These are phyloP conservation scores for Pyronema omphalodes DNA, from an alignment of 495 filamentous ascomycete species.

Conservation along the genomic window DNA sequence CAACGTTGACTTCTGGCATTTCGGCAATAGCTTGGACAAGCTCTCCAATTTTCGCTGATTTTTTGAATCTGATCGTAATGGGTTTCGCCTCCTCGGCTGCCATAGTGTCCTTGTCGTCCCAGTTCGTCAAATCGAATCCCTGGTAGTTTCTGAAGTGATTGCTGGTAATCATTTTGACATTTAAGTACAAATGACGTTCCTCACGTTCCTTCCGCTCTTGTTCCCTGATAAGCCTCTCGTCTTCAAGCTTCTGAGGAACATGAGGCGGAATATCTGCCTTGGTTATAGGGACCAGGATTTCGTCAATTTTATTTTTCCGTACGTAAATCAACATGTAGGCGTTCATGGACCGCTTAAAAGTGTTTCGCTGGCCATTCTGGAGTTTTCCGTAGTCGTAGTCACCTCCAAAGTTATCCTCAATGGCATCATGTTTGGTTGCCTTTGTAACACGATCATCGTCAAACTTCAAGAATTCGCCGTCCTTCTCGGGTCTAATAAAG, in stretches of 20 bases:
- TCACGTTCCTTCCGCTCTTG: slow-evolving; percentile 67
- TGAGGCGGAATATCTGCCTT: slow-evolving; percentile 64
- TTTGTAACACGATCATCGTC: slow-evolving; percentile 93
- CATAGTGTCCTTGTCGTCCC: slow-evolving; percentile 33
- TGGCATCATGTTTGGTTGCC: slow-evolving; percentile 73
- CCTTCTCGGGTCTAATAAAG: slow-evolving; percentile 80
- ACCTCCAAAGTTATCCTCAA: slow-evolving; percentile 94
- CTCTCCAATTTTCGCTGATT: slow-evolving; percentile 53
- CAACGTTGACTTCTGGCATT: slow-evolving; percentile 40
- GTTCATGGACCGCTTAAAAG: slow-evolving; percentile 51
- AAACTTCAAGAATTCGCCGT: slow-evolving; percentile 89
- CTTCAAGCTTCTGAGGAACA: slow-evolving; percentile 55
- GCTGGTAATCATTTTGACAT: slow-evolving; percentile 60
- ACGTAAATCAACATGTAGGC: slow-evolving; percentile 99
- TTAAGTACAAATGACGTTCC: slow-evolving; percentile 82
- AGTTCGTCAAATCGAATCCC: slow-evolving; percentile 66
- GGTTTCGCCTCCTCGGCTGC: slow-evolving; percentile 40
- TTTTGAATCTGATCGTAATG: slow-evolving; percentile 48
- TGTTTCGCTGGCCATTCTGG: slow-evolving; percentile 43
- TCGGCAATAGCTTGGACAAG: slow-evolving; percentile 49
- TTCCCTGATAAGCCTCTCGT: slow-evolving; percentile 60
- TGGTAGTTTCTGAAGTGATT: slow-evolving; percentile 60
- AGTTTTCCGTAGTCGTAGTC: slow-evolving; percentile 49
- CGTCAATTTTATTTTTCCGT: slow-evolving; percentile 62
- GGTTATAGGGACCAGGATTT: slow-evolving; percentile 56